A percentile compares a stretch with the other conserved stretches of the same genome.
Evolutionary conservation across 805 yeast species (phyloP).

Genomic region (Kurtzmaniella fragi): DNA sequence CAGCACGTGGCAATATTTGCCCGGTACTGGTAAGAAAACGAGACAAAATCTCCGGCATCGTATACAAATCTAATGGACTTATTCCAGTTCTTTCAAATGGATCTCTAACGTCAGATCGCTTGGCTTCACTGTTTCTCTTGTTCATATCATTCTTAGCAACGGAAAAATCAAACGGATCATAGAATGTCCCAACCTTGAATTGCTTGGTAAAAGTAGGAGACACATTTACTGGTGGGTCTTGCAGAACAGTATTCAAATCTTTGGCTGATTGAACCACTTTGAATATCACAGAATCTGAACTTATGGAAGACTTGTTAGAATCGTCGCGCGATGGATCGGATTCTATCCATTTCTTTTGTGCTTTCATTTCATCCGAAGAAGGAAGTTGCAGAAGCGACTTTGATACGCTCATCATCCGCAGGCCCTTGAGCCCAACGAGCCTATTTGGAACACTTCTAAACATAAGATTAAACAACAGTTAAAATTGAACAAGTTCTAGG

Average conservation of each 20-base stretch:
- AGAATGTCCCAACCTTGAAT: constrained; percentile 49
- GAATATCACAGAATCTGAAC: constrained; percentile 1
- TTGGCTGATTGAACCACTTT: constrained; percentile 15
- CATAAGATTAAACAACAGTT: too few species aligned
- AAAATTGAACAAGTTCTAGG: too few species aligned
- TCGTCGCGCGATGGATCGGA: background rate
- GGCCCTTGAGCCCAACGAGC: too few species aligned
- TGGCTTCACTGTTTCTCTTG: constrained; percentile 23
- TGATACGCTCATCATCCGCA: background rate
- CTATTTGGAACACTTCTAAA: too few species aligned
- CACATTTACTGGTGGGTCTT: constrained; percentile 29
- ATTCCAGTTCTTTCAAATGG: constrained; percentile 47
- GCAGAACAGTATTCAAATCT: constrained; percentile 19
- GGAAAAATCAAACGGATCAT: constrained; percentile 81
- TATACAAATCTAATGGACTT: constrained; percentile 66
- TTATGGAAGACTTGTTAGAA: background rate
- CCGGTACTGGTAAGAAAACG: constrained; percentile 68
- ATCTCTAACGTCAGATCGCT: constrained; percentile 16
- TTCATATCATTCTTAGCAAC: constrained; percentile 52
- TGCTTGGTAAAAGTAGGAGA: constrained; percentile 33
- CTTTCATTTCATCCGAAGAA: constrained; percentile 4
- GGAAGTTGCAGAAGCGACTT: constrained; percentile 1
- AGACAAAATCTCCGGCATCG: constrained; percentile 66
- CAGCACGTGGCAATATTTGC: constrained; percentile 65
- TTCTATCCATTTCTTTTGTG: constrained; percentile 2